A percentile compares a stretch with the other conserved stretches of the same genome.
Conservation (phyloP, 1,284 basidiomycete genomes). For the Ganoderma sp. region DNA sequence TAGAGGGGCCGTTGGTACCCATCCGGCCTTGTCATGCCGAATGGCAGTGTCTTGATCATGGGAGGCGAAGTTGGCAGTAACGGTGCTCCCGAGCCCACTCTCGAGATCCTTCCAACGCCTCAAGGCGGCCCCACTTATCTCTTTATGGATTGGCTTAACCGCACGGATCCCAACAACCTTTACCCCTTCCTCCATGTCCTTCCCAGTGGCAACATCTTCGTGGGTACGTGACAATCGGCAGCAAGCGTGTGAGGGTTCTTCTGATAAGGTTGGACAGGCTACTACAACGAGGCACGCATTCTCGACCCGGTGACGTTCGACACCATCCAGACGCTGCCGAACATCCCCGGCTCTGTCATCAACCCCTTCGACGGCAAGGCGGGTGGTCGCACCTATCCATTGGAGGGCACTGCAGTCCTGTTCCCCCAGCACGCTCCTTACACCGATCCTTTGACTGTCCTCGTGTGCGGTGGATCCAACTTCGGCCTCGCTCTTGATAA, state of each 20-base stretch:
- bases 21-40: slow-evolving; percentile 64
- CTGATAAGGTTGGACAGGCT: slow-evolving; percentile 48
- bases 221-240: slow-evolving; percentile 51
- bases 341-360: slow-evolving; percentile 77
- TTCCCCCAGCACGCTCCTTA: slow-evolving; percentile 75
- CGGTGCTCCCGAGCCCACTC: slow-evolving; percentile 62
- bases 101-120: slow-evolving; percentile 62
- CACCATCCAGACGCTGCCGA: slow-evolving; percentile 65
- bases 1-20: slow-evolving; percentile 79
- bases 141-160: slow-evolving; percentile 53
- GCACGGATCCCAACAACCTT: slow-evolving; percentile 77
- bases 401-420: slow-evolving; percentile 72
- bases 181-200: slow-evolving; percentile 79
- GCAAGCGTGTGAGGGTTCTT: slow-evolving; percentile 3
- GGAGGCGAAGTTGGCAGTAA: slow-evolving; percentile 79
- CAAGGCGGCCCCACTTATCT: slow-evolving; percentile 48
- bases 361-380: slow-evolving; percentile 52
- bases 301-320: slow-evolving; percentile 67
- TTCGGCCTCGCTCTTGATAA: slow-evolving; percentile 65
- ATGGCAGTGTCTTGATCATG: slow-evolving; percentile 73
- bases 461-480: slow-evolving; percentile 81
- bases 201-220: slow-evolving; percentile 68
- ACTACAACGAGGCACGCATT: slow-evolving; percentile 82
- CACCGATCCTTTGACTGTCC: slow-evolving; percentile 67
- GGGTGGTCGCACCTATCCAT: slow-evolving; percentile 78